Evolutionary conservation across 1,139 yeast species (phyloP), one percentile per base, ranked within the genome.

Genomic region (Geotrichum klebahnii): DNA sequence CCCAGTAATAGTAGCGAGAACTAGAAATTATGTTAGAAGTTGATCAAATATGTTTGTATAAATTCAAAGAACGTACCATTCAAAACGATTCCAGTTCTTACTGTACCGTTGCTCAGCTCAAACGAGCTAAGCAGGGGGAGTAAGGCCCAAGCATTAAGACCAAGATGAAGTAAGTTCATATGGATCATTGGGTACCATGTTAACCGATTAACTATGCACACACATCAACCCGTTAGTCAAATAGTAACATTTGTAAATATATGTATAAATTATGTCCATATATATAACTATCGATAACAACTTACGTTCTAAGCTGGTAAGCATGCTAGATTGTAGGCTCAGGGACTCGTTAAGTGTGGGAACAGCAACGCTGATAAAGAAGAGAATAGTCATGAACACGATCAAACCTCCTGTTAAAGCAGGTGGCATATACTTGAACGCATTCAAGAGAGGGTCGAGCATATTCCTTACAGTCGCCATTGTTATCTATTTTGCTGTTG

Each of bases 161-260:
- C 52, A 68, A 90, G 70, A 65, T 88, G 96, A 50, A 82, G 54
- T 24, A 80, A 56, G 20, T 78, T 74, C 35, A 72, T 62, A 65
- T 89, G 97, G 44, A 80, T 80, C 60, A 88, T 67, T 1, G 90
- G 85, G 64, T 86, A 90, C 57, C 87, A 76, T 9, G 95, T 81
- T 19, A 90, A 66, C 42, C 84, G 71, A 63, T 80, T 80, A 58
- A 84, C 65, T 59, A 50, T n/a, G n/a, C n/a, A n/a, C n/a, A n/a
- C n/a, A n/a, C n/a, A n/a, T 35, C 43, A 32, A 24, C 16, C 5
- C n/a, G 16, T 23, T 37, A 37, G 29, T n/a, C n/a, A n/a, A n/a
- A n/a, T n/a, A n/a, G n/a, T n/a, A n/a, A n/a, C n/a, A n/a, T n/a
- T n/a, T n/a, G n/a, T n/a, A n/a, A n/a, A n/a, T n/a, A 37, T 22